Evolutionary conservation across 176 grass and related monocot species (phyloP), one percentile per base, ranked within the genome.

Genomic region (Zea luxurians): DNA sequence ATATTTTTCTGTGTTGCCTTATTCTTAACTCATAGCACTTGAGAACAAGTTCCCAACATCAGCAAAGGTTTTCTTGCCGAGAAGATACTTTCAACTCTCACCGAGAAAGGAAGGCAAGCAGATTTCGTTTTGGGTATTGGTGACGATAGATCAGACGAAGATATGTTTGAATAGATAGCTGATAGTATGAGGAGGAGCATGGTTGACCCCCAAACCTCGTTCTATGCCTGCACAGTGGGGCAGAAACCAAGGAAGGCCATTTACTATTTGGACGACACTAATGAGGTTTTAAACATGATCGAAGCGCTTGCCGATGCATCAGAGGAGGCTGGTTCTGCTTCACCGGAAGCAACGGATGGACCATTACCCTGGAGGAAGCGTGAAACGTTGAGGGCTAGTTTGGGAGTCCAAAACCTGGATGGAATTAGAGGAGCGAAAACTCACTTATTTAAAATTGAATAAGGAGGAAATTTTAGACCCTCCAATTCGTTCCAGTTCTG

Each of bases 191-290:
- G n/a, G n/a, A n/a, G n/a, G n/a, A n/a, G n/a, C n/a, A n/a, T n/a
- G n/a, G 82, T 91, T 48, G 78, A 84, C 64, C 82, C 85, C 2
- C 0, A 85, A 37, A 85, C 85, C 16, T 82, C 82, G 2, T 34
- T 91, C 41, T 91, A 82, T 85, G 89, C 85, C 45, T 88, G 85
- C 83, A 91, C 85, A 6, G 89, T 91, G 0, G 86, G 89, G 44
- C 89, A 91, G 79, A 91, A 91, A 75, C 89, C 89, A 72, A 91
- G 86, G 82, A 91, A 88, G 74, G 89, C 89, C 9, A 70, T 82
- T 46, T 91, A 91, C 74, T 91, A 88, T 87, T 77, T 91, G 74
- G 89, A 91, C 34, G 89, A 91, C 53, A 54, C 89, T 59, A 82
- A 55, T 83, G 85, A 88, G 7, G 86, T 91, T 55, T 36, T 88